phyloP scores from a whole-genome alignment of 495 filamentous ascomycete genomes.

The Aspergillus avenaceus region DNA sequence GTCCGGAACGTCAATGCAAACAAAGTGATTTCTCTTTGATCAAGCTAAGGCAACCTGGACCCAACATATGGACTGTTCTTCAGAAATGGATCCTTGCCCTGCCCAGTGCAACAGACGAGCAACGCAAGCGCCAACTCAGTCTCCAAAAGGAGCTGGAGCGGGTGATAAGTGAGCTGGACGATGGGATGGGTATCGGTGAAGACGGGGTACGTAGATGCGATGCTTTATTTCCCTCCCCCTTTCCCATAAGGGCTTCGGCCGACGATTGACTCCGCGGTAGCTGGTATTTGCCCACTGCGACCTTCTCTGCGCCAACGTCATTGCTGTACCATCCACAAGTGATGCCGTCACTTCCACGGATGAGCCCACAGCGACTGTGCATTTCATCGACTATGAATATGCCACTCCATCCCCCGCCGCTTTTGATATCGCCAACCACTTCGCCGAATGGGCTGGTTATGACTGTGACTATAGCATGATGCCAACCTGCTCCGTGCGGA shows the following conservation, averaged over 20 bases:
- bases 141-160: slow-evolving; percentile 73
- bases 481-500: slow-evolving; percentile 72
- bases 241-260: background rate
- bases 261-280: slow-evolving; percentile 37
- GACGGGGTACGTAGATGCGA: slow-evolving; percentile 56
- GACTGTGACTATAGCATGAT: slow-evolving; percentile 86
- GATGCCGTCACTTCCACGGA: slow-evolving; percentile 18
- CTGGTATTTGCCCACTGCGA: slow-evolving; percentile 95
- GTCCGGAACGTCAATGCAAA: slow-evolving; percentile 19
- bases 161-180: slow-evolving; percentile 64
- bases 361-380: slow-evolving; percentile 50
- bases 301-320: slow-evolving; percentile 91
- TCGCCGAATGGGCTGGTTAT: slow-evolving; percentile 97
- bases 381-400: slow-evolving; percentile 98
- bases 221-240: background rate
- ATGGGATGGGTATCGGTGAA: slow-evolving; percentile 66
- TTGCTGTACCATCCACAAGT: slow-evolving; percentile 59
- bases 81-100: slow-evolving; percentile 93
- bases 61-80: slow-evolving; percentile 89
- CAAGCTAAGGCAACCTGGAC: slow-evolving; percentile 58
- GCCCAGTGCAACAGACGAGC: slow-evolving; percentile 62
- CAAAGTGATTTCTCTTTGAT: slow-evolving; percentile 45
- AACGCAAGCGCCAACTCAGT: slow-evolving; percentile 57
- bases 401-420: slow-evolving; percentile 89
- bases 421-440: slow-evolving; percentile 99